Evolutionary conservation across 2,329 filamentous ascomycete genomes (phyloP).

Genomic region (Ciborinia camelliae): DNA sequence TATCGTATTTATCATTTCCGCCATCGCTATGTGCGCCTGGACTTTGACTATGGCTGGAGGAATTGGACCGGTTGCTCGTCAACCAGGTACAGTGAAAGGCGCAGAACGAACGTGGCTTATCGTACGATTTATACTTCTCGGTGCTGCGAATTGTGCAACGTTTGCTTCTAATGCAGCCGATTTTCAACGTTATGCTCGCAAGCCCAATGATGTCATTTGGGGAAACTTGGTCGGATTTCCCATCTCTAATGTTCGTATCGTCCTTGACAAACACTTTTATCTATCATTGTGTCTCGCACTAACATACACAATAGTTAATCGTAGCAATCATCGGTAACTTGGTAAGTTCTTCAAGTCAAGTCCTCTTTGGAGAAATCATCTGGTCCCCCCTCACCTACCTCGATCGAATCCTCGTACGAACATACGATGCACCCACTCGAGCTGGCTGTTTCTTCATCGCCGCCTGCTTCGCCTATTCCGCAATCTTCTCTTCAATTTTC

Average conservation of each 20-base stretch:
- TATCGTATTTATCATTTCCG: conserved; percentile 40
- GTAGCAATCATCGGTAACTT: conserved; percentile 42
- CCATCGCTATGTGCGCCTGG: conserved; percentile 43
- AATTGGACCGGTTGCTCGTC: conserved; percentile 32
- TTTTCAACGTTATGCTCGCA: conserved; percentile 44
- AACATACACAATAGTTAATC: conserved; percentile 27
- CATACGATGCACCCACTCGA: conserved; percentile 39
- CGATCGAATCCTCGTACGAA: conserved; percentile 38
- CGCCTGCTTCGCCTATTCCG: conserved; percentile 42
- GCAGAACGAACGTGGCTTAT: conserved; percentile 40
- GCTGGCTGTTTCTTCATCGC: conserved; percentile 44
- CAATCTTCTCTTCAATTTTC: conserved; percentile 45
- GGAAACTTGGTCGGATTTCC: conserved; percentile 44
- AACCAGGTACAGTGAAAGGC: conserved; percentile 37
- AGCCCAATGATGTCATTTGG: conserved; percentile 42
- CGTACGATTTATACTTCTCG: conserved; percentile 40
- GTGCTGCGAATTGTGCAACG: conserved; percentile 39
- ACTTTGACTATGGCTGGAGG: conserved; percentile 38
- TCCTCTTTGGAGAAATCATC: conserved; percentile 38
- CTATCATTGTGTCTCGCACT: neutral
- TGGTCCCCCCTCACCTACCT: conserved; percentile 41
- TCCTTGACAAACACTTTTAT: neutral
- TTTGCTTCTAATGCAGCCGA: conserved; percentile 44
- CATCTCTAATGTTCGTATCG: conserved; percentile 34
- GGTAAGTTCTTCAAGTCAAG: conserved; percentile 38